Conservation (phyloP, 441 rosid genomes). For the Pelargonium citronellum region DNA sequence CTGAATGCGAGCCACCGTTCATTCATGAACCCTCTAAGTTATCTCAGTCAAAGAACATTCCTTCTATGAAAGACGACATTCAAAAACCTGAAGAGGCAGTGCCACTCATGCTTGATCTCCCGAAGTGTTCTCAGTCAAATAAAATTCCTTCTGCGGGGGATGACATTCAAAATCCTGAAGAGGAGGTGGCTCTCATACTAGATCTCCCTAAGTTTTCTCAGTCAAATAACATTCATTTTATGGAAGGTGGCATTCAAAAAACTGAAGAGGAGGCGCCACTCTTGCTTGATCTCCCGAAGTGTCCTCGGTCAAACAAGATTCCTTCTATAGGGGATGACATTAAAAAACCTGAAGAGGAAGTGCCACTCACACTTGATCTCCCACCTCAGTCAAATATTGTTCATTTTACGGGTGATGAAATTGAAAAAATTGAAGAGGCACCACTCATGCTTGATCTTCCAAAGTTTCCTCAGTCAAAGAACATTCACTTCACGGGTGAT, state of each 20-base stretch:
- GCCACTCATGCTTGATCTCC: not conserved
- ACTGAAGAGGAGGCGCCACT: too few relatives aligned
- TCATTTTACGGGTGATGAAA: not conserved
- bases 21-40: not conserved
- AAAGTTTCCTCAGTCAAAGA: too few relatives aligned
- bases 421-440: not conserved
- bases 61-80: not conserved
- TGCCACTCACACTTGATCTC: not conserved
- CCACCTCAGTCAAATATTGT: not conserved
- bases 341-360: not conserved
- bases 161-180: not conserved
- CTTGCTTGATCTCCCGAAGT: too few relatives aligned
- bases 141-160: too few relatives aligned
- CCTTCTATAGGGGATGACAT: not conserved
- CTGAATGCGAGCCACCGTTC: not conserved
- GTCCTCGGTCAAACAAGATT: not conserved
- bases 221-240: too few relatives aligned
- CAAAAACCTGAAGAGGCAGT: not conserved
- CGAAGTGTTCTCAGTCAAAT: not conserved
- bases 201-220: too few relatives aligned
- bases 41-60: not conserved
- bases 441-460: not conserved
- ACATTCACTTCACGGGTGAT: too few relatives aligned
- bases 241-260: too few relatives aligned
- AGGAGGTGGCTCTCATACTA: not conserved